Conservation (phyloP, 176 grass and related monocot genomes). For the Paspalum vaginatum region DNA sequence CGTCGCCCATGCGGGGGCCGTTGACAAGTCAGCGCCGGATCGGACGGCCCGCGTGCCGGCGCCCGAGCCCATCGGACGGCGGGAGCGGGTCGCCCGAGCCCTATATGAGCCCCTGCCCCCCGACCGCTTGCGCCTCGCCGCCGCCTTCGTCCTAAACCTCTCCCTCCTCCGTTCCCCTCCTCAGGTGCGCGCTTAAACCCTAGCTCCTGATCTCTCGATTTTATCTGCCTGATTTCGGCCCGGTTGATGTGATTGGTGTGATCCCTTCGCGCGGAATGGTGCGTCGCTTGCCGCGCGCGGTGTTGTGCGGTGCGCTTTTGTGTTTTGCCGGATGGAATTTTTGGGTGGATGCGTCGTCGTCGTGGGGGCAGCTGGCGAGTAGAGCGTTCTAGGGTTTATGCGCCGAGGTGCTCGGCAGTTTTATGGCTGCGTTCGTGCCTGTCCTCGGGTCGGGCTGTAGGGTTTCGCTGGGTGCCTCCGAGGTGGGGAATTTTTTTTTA, state of each 20-base stretch:
- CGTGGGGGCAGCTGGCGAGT: background rate
- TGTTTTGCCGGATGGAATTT: background rate
- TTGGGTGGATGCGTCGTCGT: background rate
- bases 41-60: background rate
- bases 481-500: background rate
- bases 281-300: background rate
- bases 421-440: background rate
- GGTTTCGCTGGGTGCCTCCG: background rate
- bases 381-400: background rate
- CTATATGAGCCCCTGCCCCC: background rate
- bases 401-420: no score
- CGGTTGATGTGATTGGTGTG: background rate
- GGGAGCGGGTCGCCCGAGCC: background rate
- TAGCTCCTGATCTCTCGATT: background rate
- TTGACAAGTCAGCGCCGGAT: background rate
- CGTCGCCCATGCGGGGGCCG: background rate
- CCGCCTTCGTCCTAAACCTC: slow-evolving; percentile 14
- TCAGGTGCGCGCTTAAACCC: slow-evolving; percentile 49
- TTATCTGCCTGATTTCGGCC: background rate
- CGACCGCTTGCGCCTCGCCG: background rate
- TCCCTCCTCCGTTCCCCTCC: background rate
- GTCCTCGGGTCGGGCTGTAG: background rate
- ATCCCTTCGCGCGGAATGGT: background rate
- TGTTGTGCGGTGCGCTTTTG: background rate
- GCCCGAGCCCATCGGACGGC: background rate